Evolutionary conservation across 1,284 basidiomycete genomes (phyloP).

Genomic region (Fomitopsis betulina): DNA sequence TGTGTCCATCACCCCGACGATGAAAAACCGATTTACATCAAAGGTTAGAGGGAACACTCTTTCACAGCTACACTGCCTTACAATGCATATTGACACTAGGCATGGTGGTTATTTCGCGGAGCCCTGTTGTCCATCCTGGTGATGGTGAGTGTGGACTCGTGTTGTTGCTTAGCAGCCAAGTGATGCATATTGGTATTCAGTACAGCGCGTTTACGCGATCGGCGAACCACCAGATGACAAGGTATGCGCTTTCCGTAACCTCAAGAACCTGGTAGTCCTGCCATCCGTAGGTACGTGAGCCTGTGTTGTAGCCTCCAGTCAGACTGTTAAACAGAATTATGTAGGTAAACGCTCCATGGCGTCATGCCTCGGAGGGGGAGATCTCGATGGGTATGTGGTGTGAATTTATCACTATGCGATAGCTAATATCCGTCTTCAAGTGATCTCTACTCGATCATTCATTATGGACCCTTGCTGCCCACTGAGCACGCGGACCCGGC

Average conservation of each 20-base stretch:
- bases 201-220: constrained; percentile 67
- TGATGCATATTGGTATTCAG: constrained; percentile 28
- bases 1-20: constrained; percentile 50
- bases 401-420: constrained; percentile 1
- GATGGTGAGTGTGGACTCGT: constrained; percentile 42
- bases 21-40: constrained; percentile 42
- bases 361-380: constrained; percentile 67
- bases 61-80: not conserved
- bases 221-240: constrained; percentile 58
- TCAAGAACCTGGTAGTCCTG: constrained; percentile 73
- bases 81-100: constrained; percentile 12
- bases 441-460: constrained; percentile 32
- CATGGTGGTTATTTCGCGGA: constrained; percentile 55
- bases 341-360: constrained; percentile 60
- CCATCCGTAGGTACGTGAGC: constrained; percentile 51
- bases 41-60: constrained; percentile 30
- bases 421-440: constrained; percentile 13
- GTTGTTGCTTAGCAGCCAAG: not conserved
- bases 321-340: not conserved
- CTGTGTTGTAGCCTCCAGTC: not conserved
- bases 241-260: constrained; percentile 53
- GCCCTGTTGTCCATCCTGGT: constrained; percentile 68
- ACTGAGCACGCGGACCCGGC: constrained; percentile 45
- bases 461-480: constrained; percentile 46
- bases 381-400: constrained; percentile 62